These are phyloP conservation scores for Aurantiochytrium sp. DNA, from an alignment of 108 stramenopile genomes.

Conservation along the genomic window DNA sequence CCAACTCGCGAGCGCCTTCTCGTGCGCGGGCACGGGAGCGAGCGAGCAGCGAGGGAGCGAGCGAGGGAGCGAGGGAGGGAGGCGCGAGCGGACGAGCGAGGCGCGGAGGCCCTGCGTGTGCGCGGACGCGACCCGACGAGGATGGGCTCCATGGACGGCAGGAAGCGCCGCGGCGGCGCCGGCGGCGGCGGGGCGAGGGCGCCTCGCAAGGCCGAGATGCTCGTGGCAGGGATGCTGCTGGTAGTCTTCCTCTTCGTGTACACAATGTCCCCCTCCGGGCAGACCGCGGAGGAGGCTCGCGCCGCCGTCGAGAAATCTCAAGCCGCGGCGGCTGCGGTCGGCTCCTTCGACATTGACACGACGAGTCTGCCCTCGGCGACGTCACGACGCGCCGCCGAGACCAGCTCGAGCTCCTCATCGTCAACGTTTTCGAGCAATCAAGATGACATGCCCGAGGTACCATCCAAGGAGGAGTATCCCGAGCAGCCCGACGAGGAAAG, in stretches of 20 bases:
- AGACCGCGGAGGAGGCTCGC: not conserved
- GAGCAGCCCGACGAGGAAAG: not conserved
- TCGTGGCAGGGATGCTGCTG: not conserved
- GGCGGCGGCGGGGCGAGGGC: not conserved
- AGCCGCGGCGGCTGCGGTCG: not conserved
- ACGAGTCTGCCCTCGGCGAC: not conserved
- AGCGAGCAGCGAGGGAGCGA: too few relatives aligned
- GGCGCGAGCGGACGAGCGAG: too few relatives aligned
- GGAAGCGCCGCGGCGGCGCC: not conserved
- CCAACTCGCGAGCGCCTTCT: too few relatives aligned
- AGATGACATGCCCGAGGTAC: not conserved
- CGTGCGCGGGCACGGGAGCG: too few relatives aligned
- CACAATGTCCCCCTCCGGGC: not conserved
- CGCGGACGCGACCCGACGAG: not conserved
- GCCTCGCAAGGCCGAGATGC: not conserved
- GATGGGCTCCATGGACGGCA: not conserved
- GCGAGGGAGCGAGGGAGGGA: too few relatives aligned
- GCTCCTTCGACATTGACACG: not conserved
- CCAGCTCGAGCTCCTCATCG: too few relatives aligned
- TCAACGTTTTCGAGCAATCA: not conserved
- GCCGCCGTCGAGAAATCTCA: not conserved
- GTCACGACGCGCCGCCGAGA: too few relatives aligned
- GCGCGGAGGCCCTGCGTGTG: too few relatives aligned
- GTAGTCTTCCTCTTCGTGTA: not conserved
- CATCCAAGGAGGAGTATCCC: not conserved